These are phyloP conservation scores for Rhodofomes roseus DNA, from an alignment of 1,284 basidiomycete genomes.

Conservation along the genomic window DNA sequence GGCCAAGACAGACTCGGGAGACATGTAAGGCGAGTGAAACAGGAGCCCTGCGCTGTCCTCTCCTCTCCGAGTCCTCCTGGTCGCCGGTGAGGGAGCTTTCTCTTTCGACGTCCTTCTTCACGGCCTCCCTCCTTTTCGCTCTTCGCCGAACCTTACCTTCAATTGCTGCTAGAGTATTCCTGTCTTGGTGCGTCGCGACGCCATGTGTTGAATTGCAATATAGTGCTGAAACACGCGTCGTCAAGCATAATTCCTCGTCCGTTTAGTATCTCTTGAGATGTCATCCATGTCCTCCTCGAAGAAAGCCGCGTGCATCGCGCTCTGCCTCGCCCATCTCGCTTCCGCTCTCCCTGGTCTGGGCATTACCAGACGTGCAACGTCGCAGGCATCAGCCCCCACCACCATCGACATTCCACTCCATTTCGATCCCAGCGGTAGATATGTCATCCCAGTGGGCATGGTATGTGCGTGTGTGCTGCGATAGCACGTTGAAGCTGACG, in stretches of 20 bases:
- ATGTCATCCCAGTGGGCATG: slow-evolving; percentile 8
- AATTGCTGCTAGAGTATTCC: neutral
- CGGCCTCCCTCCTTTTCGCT: neutral
- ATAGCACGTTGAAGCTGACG: neutral
- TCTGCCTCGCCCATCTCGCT: neutral
- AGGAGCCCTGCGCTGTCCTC: neutral
- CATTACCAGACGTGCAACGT: slow-evolving; percentile 4
- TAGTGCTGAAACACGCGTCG: neutral
- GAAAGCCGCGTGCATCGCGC: neutral
- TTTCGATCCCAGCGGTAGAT: slow-evolving; percentile 6
- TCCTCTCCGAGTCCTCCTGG: neutral
- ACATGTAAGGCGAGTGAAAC: neutral
- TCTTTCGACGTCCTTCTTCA: neutral
- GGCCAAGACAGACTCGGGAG: neutral
- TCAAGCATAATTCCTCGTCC: neutral
- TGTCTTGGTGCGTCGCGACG: neutral
- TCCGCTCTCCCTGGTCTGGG: neutral
- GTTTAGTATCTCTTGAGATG: neutral
- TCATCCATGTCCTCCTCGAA: neutral
- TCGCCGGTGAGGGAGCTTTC: neutral
- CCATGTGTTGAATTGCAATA: neutral
- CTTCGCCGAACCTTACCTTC: neutral
- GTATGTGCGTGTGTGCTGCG: neutral
- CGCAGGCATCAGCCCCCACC: neutral
- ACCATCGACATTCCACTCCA: slow-evolving; percentile 8